Conservation (phyloP, 108 stramenopile genomes). For the Pseudonitzschia pungens region DNA sequence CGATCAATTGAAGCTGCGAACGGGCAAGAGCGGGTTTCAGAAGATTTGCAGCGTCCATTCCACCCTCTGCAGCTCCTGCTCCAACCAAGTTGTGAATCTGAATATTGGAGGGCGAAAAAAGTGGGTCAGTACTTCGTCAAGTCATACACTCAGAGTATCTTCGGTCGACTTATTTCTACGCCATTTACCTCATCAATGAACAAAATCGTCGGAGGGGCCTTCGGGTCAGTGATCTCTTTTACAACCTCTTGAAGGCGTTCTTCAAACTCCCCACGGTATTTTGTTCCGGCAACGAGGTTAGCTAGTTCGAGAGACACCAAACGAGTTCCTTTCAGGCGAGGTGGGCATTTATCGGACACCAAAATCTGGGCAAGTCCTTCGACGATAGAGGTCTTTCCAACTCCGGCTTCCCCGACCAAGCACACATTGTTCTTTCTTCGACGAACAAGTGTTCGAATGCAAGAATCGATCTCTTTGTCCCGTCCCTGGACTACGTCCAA, state of each 20-base stretch:
- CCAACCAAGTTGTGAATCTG: conserved; percentile 74
- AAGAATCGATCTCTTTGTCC: conserved; percentile 68
- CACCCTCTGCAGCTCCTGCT: conserved; percentile 84
- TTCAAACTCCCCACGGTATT: conserved; percentile 90
- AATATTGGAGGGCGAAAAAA: conserved; percentile 24
- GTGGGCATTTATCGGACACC: conserved; percentile 66
- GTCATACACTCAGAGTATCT: conserved; percentile 44
- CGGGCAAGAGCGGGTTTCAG: conserved; percentile 89
- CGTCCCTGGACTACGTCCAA: conserved; percentile 77
- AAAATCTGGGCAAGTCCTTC: conserved; percentile 87
- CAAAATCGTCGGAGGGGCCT: conserved; percentile 78
- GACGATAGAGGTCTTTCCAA: conserved; percentile 81
- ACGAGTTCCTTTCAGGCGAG: conserved; percentile 64
- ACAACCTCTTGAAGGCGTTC: conserved; percentile 82
- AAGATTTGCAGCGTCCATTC: conserved; percentile 91
- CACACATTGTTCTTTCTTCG: conserved; percentile 86
- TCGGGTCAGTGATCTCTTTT: conserved; percentile 76
- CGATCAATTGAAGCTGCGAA: conserved; percentile 83
- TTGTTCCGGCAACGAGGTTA: conserved; percentile 82
- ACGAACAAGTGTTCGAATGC: conserved; percentile 68
- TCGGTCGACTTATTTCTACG: conserved; percentile 45
- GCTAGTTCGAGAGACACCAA: conserved; percentile 81
- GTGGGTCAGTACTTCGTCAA: not conserved
- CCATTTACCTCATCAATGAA: conserved; percentile 69
- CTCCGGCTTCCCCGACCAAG: conserved; percentile 79